Evolutionary conservation across 2,329 filamentous ascomycete genomes (phyloP).

Genomic region (Lecanicillium sp.): DNA sequence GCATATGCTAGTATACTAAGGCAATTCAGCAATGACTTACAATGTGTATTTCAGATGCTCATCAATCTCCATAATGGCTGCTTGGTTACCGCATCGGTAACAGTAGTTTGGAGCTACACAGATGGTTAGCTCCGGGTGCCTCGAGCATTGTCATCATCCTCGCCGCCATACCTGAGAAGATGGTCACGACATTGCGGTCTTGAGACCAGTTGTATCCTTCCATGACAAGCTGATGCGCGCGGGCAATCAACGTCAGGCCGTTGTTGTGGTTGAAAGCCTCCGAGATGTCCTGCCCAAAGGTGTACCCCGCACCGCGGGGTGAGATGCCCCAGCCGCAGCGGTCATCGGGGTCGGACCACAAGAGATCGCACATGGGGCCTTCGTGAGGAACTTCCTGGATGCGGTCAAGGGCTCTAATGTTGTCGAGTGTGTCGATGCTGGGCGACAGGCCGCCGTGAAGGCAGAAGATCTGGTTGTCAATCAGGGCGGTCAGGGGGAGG

Average conservation of each 20-base stretch:
- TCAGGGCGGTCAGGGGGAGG: slow-evolving; percentile 90
- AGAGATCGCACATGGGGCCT: slow-evolving; percentile 93
- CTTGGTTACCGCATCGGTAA: slow-evolving; percentile 98
- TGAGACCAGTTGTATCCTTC: slow-evolving; percentile 99
- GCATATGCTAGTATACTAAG: slow-evolving; percentile 7
- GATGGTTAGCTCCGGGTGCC: not conserved
- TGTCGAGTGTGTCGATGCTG: slow-evolving; percentile 92
- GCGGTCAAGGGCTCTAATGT: slow-evolving; percentile 89
- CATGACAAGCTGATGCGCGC: slow-evolving; percentile 98
- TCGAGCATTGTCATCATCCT: not conserved
- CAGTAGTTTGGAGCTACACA: slow-evolving; percentile 78
- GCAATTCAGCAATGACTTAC: slow-evolving; percentile 50
- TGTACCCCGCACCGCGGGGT: slow-evolving; percentile 88
- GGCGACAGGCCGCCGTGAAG: slow-evolving; percentile 94
- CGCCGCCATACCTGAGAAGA: slow-evolving; percentile 73
- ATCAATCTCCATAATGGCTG: slow-evolving; percentile 99
- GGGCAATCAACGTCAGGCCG: slow-evolving; percentile 86
- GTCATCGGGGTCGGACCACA: slow-evolving; percentile 98
- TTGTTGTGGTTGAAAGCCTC: slow-evolving; percentile 99
- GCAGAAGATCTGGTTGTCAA: slow-evolving; percentile 98
- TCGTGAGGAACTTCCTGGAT: slow-evolving; percentile 99
- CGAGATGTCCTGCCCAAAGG: slow-evolving; percentile 93
- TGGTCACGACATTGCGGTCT: slow-evolving; percentile 95
- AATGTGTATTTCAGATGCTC: slow-evolving; percentile 99
- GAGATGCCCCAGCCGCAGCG: slow-evolving; percentile 94